Evolutionary conservation across 2,329 filamentous ascomycete genomes (phyloP).

Genomic region (Xylariaceae sp.): DNA sequence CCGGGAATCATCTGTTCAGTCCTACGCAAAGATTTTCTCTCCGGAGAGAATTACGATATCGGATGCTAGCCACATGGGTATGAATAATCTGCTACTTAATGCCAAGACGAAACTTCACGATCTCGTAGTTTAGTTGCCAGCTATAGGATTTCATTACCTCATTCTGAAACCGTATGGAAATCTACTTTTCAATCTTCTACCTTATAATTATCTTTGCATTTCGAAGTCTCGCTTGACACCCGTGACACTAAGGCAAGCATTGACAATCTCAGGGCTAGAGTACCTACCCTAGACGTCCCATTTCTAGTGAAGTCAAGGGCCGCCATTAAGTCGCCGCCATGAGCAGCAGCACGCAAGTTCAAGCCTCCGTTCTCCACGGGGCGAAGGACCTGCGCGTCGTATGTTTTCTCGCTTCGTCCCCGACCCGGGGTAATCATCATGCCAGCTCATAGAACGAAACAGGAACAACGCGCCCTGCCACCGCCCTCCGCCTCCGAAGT

Average conservation of each 20-base stretch:
- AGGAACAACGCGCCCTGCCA: slow-evolving; percentile 60
- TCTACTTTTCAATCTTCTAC: too few species aligned
- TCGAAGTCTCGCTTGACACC: too few species aligned
- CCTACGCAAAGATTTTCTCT: too few species aligned
- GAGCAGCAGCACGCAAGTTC: slow-evolving; percentile 17
- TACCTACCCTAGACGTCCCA: neutral
- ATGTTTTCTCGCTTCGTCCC: slow-evolving; percentile 30
- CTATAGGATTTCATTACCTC: neutral
- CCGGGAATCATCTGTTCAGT: too few species aligned
- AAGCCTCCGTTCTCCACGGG: slow-evolving; percentile 61
- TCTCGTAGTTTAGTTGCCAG: neutral
- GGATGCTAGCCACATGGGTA: neutral
- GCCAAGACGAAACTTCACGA: slow-evolving; percentile 15
- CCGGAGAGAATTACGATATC: slow-evolving; percentile 7
- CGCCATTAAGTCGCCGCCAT: slow-evolving; percentile 4
- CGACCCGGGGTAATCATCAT: neutral
- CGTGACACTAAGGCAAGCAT: too few species aligned
- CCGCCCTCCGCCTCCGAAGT: slow-evolving; percentile 62
- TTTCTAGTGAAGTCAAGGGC: neutral
- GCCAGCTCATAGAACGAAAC: neutral
- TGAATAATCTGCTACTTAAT: neutral
- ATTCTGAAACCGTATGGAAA: too few species aligned
- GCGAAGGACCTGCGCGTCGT: slow-evolving; percentile 58
- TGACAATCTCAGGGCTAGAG: neutral
- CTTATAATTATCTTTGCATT: too few species aligned